Base-by-base conservation (phyloP, 2,329 filamentous ascomycete genomes). In the Neobulgaria alba region DNA sequence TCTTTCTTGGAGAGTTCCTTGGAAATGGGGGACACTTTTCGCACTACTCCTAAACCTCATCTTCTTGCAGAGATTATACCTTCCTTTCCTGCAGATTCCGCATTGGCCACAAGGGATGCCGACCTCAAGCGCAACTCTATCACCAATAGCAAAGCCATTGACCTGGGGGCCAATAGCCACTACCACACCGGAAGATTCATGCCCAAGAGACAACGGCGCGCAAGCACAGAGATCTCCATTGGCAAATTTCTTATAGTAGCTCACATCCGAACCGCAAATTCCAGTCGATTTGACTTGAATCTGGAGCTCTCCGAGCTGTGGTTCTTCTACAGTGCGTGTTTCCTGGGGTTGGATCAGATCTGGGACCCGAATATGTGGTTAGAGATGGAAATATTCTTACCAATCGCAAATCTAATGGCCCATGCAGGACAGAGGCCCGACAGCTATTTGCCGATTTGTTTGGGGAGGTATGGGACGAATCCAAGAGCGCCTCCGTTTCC, bases 41-140 rank as follows among this genome's bases (percentile, higher is more conserved):
- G 73, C 75, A 48, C 72, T 77, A 55, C 74, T 77, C 51, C 76
- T 66, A 57, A 80, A 80, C 32, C 70, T 67, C 68, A 79, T 68
- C 56, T 68, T 69, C 57, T 73, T 74, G 63, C 75, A 79, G 12
- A 79, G 67, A 49, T 79, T 79, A 56, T 79, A 80, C 52, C 87
- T 81, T 38, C 90, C 90, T 29, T 85, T 92, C 54, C 93, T 71
- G 66, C 89, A 95, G 32, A 87, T 85, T 63, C 89, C 85, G 72
- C 89, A 95, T 58, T 77, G 73, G 61, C 83, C 79, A 75, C 90
- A 96, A 61, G 90, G 87, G 55, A 95, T 78, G 65, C 94, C 93
- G 48, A 90, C 89, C 68, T 96, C 90, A 57, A 96, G 77, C 3
- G 75, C 75, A 16, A 78, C 75, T 31, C 73, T 63, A 54, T 79